Base-by-base conservation (phyloP, 2,329 filamentous ascomycete genomes). In the Biscogniauxia sp. region DNA sequence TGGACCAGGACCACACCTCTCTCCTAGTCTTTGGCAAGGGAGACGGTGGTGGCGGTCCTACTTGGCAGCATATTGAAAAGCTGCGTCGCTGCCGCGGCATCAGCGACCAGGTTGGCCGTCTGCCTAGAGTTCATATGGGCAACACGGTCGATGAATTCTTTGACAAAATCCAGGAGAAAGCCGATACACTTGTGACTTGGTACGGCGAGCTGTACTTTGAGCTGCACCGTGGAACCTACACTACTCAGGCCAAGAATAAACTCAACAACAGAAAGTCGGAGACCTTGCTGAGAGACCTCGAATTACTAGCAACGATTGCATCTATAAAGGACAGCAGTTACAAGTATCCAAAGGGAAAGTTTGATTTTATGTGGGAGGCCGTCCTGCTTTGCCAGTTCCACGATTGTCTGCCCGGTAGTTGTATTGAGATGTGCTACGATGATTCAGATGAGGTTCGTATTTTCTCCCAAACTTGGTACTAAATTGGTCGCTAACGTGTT, bases 161-260 rank as follows among this genome's bases (percentile, higher is more conserved):
- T 72, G 90, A 90, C 68, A 84, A 85, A 56, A 81, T 99, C 3
- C 89, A 97, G 74, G 86, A 89, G 76, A 96, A 93, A 78, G 87
- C 87, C 26, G 75, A 86, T 2, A 83, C 92, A 19, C 89, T 97
- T 57, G 91, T 93, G 23, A 98, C 95, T 1, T 99, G 95, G 95
- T 97, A 97, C 73, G 95, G 95, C 51, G 95, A 99, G 78, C 84
- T 99, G 8, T 99, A 99, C 78, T 97, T 99, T 75, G 95, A 99
- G 77, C 84, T 99, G 54, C 95, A 99, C 74, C 90, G 95, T 62
- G 95, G 95, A 57, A 98, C 94, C 13, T 98, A 98, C 77, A 99
- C 95, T 3, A 97, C 94, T 0, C 94, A 98, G 75, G 90, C 93
- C 61, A 97, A 97, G 78, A 99, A 97, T 81, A 99, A 99, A 80